Percentiles rank a stretch among this genome's conserved stretches.
These are phyloP conservation scores for Trichosporon coremiiforme DNA, from an alignment of 1,284 basidiomycete species.

Conservation along the genomic window DNA sequence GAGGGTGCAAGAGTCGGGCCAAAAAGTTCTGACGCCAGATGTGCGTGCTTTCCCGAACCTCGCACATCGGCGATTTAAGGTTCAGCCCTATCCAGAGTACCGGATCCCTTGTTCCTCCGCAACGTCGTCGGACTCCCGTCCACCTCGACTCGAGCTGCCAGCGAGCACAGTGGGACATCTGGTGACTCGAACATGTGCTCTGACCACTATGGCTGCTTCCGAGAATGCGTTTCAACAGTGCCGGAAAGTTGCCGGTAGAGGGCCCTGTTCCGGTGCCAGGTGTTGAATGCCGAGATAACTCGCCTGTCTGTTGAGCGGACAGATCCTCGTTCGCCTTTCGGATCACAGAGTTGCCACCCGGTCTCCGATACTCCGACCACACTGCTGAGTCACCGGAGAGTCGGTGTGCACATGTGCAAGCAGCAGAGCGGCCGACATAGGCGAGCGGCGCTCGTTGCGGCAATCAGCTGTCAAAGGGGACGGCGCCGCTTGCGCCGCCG, in stretches of 20 bases:
- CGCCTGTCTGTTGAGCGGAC: background rate
- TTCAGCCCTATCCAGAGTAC: background rate
- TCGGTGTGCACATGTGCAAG: background rate
- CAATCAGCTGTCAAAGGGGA: no score
- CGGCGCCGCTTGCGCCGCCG: no score
- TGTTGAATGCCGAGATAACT: conserved; percentile 9
- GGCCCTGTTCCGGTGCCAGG: background rate
- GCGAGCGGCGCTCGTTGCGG: background rate
- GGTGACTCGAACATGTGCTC: background rate
- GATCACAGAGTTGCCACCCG: no score
- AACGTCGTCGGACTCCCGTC: background rate
- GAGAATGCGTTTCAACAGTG: background rate
- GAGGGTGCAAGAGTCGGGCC: background rate
- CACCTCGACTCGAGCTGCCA: background rate
- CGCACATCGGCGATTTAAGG: conserved; percentile 14
- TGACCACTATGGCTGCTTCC: background rate
- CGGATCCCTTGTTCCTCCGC: conserved; percentile 1
- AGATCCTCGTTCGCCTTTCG: background rate
- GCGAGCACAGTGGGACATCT: background rate
- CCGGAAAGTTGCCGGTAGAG: background rate
- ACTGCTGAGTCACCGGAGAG: background rate
- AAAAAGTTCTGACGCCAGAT: background rate
- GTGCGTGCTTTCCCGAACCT: conserved; percentile 16
- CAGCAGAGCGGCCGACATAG: background rate
- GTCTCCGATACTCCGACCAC: background rate